Percentiles rank a stretch among this genome's conserved stretches.
These are phyloP conservation scores for Henckelia pumila DNA, from an alignment of 257 asterid genomes.

Conservation along the genomic window DNA sequence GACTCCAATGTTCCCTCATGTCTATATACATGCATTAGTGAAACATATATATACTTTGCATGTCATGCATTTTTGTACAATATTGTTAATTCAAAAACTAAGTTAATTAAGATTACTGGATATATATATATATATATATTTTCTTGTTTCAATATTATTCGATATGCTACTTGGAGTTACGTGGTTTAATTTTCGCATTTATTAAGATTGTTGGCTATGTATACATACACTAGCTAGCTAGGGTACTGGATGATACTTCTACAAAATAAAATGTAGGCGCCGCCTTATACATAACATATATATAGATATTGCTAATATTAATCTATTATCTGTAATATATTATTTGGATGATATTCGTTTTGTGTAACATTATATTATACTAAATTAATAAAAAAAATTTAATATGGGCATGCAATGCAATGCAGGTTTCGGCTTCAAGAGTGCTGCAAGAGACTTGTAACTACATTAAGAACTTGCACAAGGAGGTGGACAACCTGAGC, in stretches of 20 bases:
- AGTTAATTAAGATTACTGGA: neutral
- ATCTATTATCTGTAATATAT: no score
- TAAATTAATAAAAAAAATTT: neutral
- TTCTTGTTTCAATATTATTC: neutral
- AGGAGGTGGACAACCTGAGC: constrained; percentile 85
- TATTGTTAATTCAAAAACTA: no score
- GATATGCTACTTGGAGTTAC: neutral
- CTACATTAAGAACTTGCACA: constrained; percentile 78
- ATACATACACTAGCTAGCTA: no score
- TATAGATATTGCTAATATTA: no score
- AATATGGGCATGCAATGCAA: no score
- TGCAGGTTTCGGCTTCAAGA: constrained; percentile 91
- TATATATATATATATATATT: no score
- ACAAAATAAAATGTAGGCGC: neutral
- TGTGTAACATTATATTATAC: no score
- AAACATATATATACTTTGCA: neutral
- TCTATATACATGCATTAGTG: neutral
- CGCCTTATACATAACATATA: no score
- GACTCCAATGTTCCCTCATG: constrained; percentile 54
- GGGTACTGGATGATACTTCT: neutral
- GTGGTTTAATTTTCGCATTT: neutral
- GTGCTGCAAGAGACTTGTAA: constrained; percentile 96
- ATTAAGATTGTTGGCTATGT: neutral
- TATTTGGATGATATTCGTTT: no score
- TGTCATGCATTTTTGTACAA: neutral